Base-by-base conservation (phyloP, 2,329 filamentous ascomycete species). In the Microdochium nivale region DNA sequence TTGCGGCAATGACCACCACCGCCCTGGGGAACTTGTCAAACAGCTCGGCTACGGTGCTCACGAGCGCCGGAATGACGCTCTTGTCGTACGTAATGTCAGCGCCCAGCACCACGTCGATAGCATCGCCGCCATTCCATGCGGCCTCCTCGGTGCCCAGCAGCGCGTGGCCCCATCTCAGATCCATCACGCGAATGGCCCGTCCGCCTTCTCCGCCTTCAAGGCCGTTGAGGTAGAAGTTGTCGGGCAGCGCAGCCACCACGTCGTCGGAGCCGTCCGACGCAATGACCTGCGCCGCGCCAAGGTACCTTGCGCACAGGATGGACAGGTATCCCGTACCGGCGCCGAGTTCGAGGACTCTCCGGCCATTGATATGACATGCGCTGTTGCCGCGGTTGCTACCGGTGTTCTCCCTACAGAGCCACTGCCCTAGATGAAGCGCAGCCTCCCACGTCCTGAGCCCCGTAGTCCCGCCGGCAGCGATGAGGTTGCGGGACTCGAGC, bases 391-490 rank as follows among this genome's bases (percentile, higher is more conserved):
- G 21, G 35, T 16, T 16, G 19, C 16, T 23, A 7, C 19, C 23
- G 40, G 7, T 44, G 16, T 23, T 11, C 2, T 71, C 75, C 8
- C 60, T 60, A 54, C 80, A 79, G 23, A 91, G 77, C 59, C 83
- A 90, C 46, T 83, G 77, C 1, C 85, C 86, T 0, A 92, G 73
- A 58, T 90, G 85, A 9, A 92, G 70, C 1, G 86, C 83, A 1
- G 88, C 88, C 65, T 92, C 88, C 88, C 88, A 94, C 0, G 88
- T 92, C 32, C 88, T 79, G 24, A 88, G 75, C 1, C 88, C 88
- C 0, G 88, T 92, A 1, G 86, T 90, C 1, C 87, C 86, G 0
- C 76, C 77, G 2, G 83, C 84, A 1, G 86, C 82, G 48, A 92
- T 80, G 25, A 91, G 75, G 27, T 78, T 77, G 2, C 82, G 79